Conservation (phyloP, 2,329 filamentous ascomycete genomes). For the Chaetoscypha palmicola region DNA sequence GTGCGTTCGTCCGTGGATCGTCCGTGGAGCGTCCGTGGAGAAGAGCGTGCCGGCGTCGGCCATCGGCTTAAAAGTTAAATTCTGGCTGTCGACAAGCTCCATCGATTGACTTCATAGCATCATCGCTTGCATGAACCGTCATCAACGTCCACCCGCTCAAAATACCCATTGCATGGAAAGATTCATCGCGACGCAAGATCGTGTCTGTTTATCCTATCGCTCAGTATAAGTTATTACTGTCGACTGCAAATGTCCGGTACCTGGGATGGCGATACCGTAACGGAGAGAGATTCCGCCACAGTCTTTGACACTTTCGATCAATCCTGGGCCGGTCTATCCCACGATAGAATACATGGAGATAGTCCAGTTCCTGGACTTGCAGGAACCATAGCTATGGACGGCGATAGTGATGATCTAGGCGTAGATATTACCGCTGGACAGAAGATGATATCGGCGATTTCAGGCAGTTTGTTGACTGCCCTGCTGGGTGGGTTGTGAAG, state of each 20-base stretch:
- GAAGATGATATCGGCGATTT: conserved; percentile 92
- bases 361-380: conserved; percentile 22
- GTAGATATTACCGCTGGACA: conserved; percentile 72
- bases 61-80: too few relatives aligned
- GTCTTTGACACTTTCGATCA: conserved; percentile 11
- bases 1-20: too few relatives aligned
- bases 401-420: conserved; percentile 34
- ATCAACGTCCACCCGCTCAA: too few relatives aligned
- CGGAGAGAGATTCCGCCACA: conserved; percentile 20
- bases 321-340: conserved; percentile 16
- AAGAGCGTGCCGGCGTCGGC: too few relatives aligned
- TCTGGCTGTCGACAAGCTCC: too few relatives aligned
- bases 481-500: conserved; percentile 59
- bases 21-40: too few relatives aligned
- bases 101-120: too few relatives aligned
- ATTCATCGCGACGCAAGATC: too few relatives aligned
- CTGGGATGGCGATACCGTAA: conserved; percentile 19
- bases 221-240: not conserved
- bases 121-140: too few relatives aligned
- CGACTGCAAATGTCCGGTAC: conserved; percentile 19
- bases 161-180: too few relatives aligned
- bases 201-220: not conserved
- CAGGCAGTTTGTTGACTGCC: conserved; percentile 83
- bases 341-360: conserved; percentile 28
- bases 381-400: conserved; percentile 26